A percentile compares a stretch with the other conserved stretches of the same genome.
These are phyloP conservation scores for Rhodomyrtus tomentosa DNA, from an alignment of 345 rosid genomes.

Conservation along the genomic window DNA sequence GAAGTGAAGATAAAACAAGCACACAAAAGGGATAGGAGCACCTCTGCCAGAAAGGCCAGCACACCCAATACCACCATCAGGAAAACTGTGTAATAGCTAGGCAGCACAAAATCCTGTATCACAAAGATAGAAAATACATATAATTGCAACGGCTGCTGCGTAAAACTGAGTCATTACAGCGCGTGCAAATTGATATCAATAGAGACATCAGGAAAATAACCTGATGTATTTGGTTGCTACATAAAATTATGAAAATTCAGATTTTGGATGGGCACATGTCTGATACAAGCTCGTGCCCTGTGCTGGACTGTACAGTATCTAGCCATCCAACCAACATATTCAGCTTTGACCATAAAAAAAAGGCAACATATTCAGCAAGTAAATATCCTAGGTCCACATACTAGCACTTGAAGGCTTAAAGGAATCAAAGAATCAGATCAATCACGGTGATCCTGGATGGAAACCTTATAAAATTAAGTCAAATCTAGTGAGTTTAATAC, in stretches of 20 bases:
- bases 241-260: neutral
- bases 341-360: no score
- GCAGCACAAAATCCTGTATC: slow-evolving; percentile 63
- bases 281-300: neutral
- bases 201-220: neutral
- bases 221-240: neutral
- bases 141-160: neutral
- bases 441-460: neutral
- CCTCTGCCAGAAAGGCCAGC: slow-evolving; percentile 81
- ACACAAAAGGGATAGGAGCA: slow-evolving; percentile 4
- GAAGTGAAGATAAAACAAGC: neutral
- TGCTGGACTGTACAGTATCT: neutral
- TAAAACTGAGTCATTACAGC: neutral
- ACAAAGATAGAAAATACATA: neutral
- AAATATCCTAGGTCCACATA: neutral
- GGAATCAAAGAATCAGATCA: neutral
- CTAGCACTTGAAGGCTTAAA: neutral
- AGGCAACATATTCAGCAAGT: neutral
- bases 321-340: neutral
- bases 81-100: slow-evolving; percentile 34
- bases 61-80: slow-evolving; percentile 51
- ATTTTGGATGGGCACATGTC: neutral
- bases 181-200: neutral
- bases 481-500: neutral
- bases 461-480: neutral